Conservation (phyloP, 2,329 filamentous ascomycete genomes). For the Diaporthe sp. region DNA sequence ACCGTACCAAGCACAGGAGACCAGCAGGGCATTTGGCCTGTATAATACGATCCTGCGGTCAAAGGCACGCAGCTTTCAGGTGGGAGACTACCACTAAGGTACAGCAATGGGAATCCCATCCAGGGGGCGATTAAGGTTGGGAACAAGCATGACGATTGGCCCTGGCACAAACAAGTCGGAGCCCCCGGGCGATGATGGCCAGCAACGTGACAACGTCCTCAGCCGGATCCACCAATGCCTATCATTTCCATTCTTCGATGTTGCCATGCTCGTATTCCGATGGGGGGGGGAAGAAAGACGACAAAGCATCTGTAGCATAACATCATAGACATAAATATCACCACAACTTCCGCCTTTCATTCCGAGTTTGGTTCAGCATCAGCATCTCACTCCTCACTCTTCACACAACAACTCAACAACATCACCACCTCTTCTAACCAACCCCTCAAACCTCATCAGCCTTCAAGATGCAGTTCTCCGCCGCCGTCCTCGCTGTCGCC, state of each 20-base stretch:
- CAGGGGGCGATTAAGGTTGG: conserved; percentile 20
- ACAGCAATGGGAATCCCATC: neutral
- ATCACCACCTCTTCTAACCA: neutral
- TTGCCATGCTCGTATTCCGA: conserved; percentile 11
- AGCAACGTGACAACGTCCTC: conserved; percentile 23
- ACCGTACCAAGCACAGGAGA: neutral
- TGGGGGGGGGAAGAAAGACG: too few species aligned
- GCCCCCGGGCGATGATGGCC: conserved; percentile 9
- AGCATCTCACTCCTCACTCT: conserved; percentile 9
- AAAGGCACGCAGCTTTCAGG: neutral
- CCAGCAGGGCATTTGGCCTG: accelerated
- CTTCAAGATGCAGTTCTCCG: conserved; percentile 42
- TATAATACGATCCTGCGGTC: accelerated
- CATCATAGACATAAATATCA: conserved; percentile 23
- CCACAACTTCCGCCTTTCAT: neutral
- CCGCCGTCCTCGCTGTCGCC: conserved; percentile 38
- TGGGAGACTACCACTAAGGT: too few species aligned
- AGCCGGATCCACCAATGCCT: neutral
- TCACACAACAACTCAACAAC: conserved; percentile 14
- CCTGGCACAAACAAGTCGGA: conserved; percentile 7
- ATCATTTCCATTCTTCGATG: conserved; percentile 13
- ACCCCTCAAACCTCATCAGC: conserved; percentile 24
- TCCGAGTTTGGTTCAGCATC: conserved; percentile 4
- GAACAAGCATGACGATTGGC: conserved; percentile 13
- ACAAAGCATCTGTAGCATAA: neutral